phyloP scores from a whole-genome alignment of 345 rosid genomes.

The Draba incana region DNA sequence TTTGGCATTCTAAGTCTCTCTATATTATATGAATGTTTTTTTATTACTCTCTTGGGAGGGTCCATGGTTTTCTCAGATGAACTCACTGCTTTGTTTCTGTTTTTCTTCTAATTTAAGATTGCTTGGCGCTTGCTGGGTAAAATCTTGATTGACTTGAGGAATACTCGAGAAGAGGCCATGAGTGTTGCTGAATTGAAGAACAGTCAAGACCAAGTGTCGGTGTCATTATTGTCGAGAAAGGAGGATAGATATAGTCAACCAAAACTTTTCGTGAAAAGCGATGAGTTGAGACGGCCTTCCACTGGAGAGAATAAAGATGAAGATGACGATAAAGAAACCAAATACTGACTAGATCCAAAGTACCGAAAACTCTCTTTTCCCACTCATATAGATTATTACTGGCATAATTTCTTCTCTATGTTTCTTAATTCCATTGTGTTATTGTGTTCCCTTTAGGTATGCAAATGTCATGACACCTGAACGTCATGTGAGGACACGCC shows the following conservation, averaged over 20 bases:
- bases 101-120: constrained; percentile 51
- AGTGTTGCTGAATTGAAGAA: constrained; percentile 85
- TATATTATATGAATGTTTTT: neutral
- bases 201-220: constrained; percentile 63
- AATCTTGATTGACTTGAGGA: constrained; percentile 93
- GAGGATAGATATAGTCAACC: constrained; percentile 60
- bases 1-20: constrained; percentile 12
- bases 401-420: constrained; percentile 6
- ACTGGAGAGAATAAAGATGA: constrained; percentile 90
- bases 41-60: constrained; percentile 3
- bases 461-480: constrained; percentile 99
- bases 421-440: constrained; percentile 10
- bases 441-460: constrained; percentile 56
- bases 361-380: constrained; percentile 28
- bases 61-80: constrained; percentile 2
- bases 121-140: constrained; percentile 96
- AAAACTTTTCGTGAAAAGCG: constrained; percentile 54
- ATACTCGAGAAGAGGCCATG: constrained; percentile 95
- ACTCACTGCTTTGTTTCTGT: neutral
- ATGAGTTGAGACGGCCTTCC: constrained; percentile 66
- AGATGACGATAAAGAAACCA: constrained; percentile 90
- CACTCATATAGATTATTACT: neutral
- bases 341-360: constrained; percentile 98
- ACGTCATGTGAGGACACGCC: constrained; percentile 96
- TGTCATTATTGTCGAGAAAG: constrained; percentile 48